phyloP scores from a whole-genome alignment of 495 filamentous ascomycete genomes.

The Annulohypoxylon nitens region DNA sequence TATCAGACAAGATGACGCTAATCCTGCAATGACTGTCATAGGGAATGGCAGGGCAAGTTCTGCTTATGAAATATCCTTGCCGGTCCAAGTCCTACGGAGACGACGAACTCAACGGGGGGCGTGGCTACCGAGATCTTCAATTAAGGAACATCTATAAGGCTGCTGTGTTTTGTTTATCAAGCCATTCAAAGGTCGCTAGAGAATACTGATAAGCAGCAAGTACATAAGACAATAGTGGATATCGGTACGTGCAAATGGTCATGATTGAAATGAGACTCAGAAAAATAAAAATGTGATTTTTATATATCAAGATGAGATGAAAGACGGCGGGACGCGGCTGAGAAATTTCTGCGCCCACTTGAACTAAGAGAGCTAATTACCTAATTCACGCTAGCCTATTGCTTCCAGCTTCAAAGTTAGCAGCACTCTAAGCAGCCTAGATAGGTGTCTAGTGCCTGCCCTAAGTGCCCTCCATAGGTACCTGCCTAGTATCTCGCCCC shows the following conservation, averaged over 20 bases:
- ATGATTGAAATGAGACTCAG: slow-evolving; percentile 14
- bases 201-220: slow-evolving; percentile 1
- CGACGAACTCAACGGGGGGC: not conserved
- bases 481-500: not conserved
- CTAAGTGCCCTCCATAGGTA: not conserved
- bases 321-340: slow-evolving; percentile 34
- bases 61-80: slow-evolving; percentile 18
- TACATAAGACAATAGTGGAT: not conserved
- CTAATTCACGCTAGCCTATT: slow-evolving; percentile 28
- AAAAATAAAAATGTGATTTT: slow-evolving; percentile 12
- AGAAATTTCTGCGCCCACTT: slow-evolving; percentile 33
- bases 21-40: not conserved
- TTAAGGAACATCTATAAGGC: slow-evolving; percentile 15
- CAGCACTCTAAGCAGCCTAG: not conserved
- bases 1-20: slow-evolving; percentile 9
- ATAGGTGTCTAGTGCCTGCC: not conserved
- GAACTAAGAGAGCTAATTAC: slow-evolving; percentile 27
- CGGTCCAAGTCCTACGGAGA: slow-evolving; percentile 2
- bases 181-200: not conserved
- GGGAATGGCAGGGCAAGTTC: slow-evolving; percentile 14
- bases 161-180: slow-evolving; percentile 1
- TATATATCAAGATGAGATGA: slow-evolving; percentile 20
- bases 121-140: slow-evolving; percentile 10
- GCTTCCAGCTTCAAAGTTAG: not conserved
- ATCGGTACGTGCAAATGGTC: not conserved